phyloP scores from a whole-genome alignment of 176 grass and related monocot genomes.

The Oryza glaberrima region DNA sequence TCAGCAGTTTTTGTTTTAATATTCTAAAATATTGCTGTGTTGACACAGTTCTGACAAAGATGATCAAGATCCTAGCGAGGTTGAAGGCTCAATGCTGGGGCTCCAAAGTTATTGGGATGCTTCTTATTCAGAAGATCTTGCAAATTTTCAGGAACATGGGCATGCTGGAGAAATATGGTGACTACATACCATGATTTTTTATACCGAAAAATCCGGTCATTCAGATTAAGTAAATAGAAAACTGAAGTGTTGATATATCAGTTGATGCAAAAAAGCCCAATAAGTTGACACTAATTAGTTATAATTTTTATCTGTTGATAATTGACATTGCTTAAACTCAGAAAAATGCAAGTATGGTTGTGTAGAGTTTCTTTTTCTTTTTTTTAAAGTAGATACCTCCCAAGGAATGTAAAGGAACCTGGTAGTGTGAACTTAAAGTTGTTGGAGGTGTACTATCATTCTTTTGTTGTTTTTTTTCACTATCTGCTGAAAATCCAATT shows the following conservation, averaged over 20 bases:
- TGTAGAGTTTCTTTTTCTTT: background rate
- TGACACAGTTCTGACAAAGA: constrained; percentile 83
- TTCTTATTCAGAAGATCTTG: constrained; percentile 91
- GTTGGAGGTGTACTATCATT: background rate
- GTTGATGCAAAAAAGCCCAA: background rate
- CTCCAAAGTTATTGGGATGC: constrained; percentile 95
- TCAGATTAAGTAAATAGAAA: background rate
- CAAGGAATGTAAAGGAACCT: background rate
- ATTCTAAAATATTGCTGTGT: constrained; percentile 30
- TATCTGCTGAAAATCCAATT: background rate
- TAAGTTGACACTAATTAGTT: background rate
- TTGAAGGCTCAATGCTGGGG: constrained; percentile 84
- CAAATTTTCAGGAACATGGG: constrained; percentile 88
- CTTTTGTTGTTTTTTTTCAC: background rate
- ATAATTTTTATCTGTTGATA: background rate
- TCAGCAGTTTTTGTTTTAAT: background rate
- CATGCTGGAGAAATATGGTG: constrained; percentile 96
- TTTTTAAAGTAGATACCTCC: background rate
- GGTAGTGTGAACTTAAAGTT: background rate
- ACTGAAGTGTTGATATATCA: background rate
- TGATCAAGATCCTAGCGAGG: constrained; percentile 63
- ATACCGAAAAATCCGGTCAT: background rate
- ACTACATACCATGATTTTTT: background rate
- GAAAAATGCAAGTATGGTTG: background rate
- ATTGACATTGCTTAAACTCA: background rate